These are phyloP conservation scores for Alternaria angustiovoidea DNA, from an alignment of 2,329 filamentous ascomycete genomes.

Conservation along the genomic window DNA sequence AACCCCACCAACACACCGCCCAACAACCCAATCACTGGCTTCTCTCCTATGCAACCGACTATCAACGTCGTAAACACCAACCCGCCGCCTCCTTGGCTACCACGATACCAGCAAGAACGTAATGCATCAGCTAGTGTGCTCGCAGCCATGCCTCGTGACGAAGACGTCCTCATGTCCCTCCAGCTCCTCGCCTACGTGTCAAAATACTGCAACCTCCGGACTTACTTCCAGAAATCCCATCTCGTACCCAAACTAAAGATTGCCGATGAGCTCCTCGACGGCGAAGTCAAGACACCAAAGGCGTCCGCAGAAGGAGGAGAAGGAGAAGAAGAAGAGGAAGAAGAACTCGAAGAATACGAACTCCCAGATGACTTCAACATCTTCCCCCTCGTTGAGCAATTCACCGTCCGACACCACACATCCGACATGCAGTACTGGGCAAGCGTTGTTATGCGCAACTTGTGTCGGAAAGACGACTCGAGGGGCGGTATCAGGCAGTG, in stretches of 20 bases:
- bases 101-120: slow-evolving; percentile 80
- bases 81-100: slow-evolving; percentile 79
- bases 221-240: slow-evolving; percentile 95
- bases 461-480: slow-evolving; percentile 97
- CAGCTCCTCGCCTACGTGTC: slow-evolving; percentile 97
- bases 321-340: slow-evolving; percentile 71
- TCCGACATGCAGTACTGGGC: slow-evolving; percentile 99
- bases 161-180: slow-evolving; percentile 97
- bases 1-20: slow-evolving; percentile 68
- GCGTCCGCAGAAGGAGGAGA: slow-evolving; percentile 57
- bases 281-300: slow-evolving; percentile 58
- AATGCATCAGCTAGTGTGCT: slow-evolving; percentile 73
- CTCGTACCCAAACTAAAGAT: slow-evolving; percentile 92
- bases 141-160: slow-evolving; percentile 92
- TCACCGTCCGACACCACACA: slow-evolving; percentile 92
- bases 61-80: slow-evolving; percentile 73
- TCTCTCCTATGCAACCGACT: slow-evolving; percentile 76
- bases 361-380: slow-evolving; percentile 97
- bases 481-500: slow-evolving; percentile 95
- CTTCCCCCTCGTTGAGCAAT: slow-evolving; percentile 97
- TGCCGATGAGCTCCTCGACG: slow-evolving; percentile 84
- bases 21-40: slow-evolving; percentile 70
- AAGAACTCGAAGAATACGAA: slow-evolving; percentile 85
- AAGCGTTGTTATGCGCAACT: slow-evolving; percentile 97
- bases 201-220: slow-evolving; percentile 95